Percentiles rank a stretch among this genome's conserved stretches.
Evolutionary conservation across 805 yeast species (phyloP).

Genomic region (Schizosaccharomyces osmophilus): DNA sequence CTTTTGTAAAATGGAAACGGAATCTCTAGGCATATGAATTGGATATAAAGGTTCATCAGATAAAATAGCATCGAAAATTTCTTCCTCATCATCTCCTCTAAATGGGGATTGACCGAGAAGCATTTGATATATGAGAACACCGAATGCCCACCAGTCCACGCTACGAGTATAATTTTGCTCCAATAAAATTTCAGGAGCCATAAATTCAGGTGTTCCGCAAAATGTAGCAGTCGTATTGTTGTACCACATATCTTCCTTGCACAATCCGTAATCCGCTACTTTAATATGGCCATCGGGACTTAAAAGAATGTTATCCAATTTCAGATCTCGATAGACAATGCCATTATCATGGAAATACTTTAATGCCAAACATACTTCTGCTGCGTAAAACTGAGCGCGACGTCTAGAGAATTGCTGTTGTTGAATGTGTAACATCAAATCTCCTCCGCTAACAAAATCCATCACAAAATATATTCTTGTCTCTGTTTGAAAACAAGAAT

Average conservation of each 20-base stretch:
- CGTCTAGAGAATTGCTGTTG: constrained; percentile 67
- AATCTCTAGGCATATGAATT: constrained; percentile 88
- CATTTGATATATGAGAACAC: constrained; percentile 90
- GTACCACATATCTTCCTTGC: constrained; percentile 79
- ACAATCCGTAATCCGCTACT: constrained; percentile 89
- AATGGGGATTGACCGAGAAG: constrained; percentile 87
- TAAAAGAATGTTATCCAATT: constrained; percentile 75
- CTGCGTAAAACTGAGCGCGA: constrained; percentile 91
- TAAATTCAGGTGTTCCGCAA: constrained; percentile 97
- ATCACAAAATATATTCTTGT: constrained; percentile 91
- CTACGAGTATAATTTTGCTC: constrained; percentile 82
- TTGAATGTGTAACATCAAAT: constrained; percentile 97
- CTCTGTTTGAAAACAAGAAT: constrained; percentile 93
- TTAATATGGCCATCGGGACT: constrained; percentile 85
- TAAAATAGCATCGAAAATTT: constrained; percentile 83
- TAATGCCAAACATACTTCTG: constrained; percentile 77
- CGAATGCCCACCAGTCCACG: constrained; percentile 99
- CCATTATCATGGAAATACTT: constrained; percentile 89
- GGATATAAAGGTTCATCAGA: constrained; percentile 94
- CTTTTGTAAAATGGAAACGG: constrained; percentile 80
- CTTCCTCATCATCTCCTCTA: constrained; percentile 92
- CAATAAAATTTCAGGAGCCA: constrained; percentile 93
- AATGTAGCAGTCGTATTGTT: constrained; percentile 76
- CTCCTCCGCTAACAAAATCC: constrained; percentile 97
- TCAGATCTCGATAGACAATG: constrained; percentile 85